Evolutionary conservation across 2,329 filamentous ascomycete species (phyloP).

Genomic region (Thielaviopsis punctulata): DNA sequence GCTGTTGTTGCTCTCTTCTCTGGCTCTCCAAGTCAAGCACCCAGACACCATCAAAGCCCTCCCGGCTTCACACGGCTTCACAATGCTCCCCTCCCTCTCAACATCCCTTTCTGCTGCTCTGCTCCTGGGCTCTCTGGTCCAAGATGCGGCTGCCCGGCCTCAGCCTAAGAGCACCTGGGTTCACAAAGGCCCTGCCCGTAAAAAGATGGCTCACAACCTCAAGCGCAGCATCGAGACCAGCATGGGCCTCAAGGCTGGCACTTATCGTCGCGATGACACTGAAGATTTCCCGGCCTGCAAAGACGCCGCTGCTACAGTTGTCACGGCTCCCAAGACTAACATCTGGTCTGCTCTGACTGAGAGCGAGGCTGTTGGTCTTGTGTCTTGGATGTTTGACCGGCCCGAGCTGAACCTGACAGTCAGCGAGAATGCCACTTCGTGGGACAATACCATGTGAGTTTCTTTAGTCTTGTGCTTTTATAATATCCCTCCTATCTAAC

Average conservation of each 20-base stretch:
- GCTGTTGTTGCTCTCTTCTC: too few relatives aligned
- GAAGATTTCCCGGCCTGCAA: slow-evolving; percentile 8
- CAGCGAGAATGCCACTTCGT: slow-evolving; percentile 20
- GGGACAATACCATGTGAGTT: slow-evolving; percentile 27
- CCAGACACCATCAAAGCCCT: not conserved
- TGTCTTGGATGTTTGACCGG: slow-evolving; percentile 27
- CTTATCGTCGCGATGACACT: not conserved
- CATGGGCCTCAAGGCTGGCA: not conserved
- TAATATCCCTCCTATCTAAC: slow-evolving; percentile 3
- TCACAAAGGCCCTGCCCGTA: slow-evolving; percentile 9
- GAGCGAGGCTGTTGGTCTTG: slow-evolving; percentile 24
- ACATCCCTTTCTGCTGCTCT: not conserved
- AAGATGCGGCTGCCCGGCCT: not conserved
- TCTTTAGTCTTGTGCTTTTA: too few relatives aligned
- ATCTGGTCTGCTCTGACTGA: slow-evolving; percentile 24
- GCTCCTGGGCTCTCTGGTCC: slow-evolving; percentile 5
- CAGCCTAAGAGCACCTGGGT: slow-evolving; percentile 10
- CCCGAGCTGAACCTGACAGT: slow-evolving; percentile 28
- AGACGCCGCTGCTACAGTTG: slow-evolving; percentile 10
- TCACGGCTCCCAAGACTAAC: slow-evolving; percentile 23
- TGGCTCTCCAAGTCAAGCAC: too few relatives aligned
- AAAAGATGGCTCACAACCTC: slow-evolving; percentile 10
- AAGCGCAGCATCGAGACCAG: slow-evolving; percentile 6
- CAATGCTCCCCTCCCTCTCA: not conserved
- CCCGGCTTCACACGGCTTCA: not conserved